These are phyloP conservation scores for Fallopia convolvulus DNA, from an alignment of 148 eudicot genomes.

Conservation along the genomic window DNA sequence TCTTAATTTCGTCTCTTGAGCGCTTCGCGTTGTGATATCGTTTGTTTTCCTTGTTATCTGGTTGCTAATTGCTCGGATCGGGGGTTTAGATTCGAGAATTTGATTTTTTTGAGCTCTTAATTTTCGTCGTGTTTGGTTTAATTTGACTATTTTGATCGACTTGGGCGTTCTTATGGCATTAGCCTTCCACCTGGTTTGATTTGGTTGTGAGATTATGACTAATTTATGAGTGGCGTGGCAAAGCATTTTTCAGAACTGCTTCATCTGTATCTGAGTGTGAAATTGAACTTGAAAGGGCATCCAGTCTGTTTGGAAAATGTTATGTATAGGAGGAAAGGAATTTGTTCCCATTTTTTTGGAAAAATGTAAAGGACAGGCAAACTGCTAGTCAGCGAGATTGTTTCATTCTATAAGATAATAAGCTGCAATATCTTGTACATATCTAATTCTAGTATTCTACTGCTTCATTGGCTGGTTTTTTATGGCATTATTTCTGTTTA, in stretches of 20 bases:
- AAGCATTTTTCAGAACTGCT: neutral
- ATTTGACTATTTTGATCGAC: slow-evolving; percentile 4
- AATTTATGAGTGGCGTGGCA: neutral
- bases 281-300: neutral
- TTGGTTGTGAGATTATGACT: neutral
- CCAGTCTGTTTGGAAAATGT: neutral
- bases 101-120: neutral
- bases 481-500: neutral
- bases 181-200: neutral
- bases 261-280: neutral
- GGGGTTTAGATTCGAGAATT: neutral
- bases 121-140: neutral
- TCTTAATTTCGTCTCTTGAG: neutral
- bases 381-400: too few relatives aligned
- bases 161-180: neutral
- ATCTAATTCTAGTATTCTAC: neutral
- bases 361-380: neutral
- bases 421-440: neutral
- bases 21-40: neutral
- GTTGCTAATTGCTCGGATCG: neutral
- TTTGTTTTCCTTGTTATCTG: neutral
- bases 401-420: neutral
- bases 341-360: neutral
- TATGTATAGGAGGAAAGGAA: neutral
- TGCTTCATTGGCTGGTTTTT: neutral